Conservation (phyloP, 768 basidiomycete genomes). For the Lentinula sp. region DNA sequence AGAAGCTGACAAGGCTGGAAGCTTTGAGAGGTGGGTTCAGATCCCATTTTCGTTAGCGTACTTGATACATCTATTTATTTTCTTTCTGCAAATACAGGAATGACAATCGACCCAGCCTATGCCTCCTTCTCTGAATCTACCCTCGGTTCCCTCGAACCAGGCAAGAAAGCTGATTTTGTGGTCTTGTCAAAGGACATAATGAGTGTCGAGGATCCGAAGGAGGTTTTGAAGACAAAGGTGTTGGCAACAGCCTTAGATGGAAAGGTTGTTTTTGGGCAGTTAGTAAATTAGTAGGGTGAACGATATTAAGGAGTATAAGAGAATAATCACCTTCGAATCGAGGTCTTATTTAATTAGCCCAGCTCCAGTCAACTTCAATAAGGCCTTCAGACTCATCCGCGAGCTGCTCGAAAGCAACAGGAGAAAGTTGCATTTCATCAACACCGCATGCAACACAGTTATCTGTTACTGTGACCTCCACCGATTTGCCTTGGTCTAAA, state of each 20-base stretch:
- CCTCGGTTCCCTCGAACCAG: conserved; percentile 69
- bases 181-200: conserved; percentile 81
- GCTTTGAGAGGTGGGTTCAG: conserved; percentile 55
- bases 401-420: background rate
- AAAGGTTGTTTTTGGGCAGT: conserved; percentile 29
- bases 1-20: conserved; percentile 69
- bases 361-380: background rate
- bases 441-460: background rate
- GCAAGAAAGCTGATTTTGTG: conserved; percentile 85
- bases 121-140: conserved; percentile 72
- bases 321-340: no score
- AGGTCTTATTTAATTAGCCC: background rate
- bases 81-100: conserved; percentile 37
- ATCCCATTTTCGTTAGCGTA: background rate
- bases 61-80: background rate
- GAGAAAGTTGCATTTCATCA: background rate
- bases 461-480: background rate
- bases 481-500: background rate
- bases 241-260: conserved; percentile 80
- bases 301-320: background rate
- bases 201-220: conserved; percentile 19
- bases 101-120: conserved; percentile 85
- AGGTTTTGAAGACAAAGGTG: conserved; percentile 60
- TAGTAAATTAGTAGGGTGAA: background rate
- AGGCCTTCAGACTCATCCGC: background rate